A percentile compares a stretch with the other conserved stretches of the same genome.
Conservation (phyloP, 495 filamentous ascomycete species). For the Neurospora sp. region DNA sequence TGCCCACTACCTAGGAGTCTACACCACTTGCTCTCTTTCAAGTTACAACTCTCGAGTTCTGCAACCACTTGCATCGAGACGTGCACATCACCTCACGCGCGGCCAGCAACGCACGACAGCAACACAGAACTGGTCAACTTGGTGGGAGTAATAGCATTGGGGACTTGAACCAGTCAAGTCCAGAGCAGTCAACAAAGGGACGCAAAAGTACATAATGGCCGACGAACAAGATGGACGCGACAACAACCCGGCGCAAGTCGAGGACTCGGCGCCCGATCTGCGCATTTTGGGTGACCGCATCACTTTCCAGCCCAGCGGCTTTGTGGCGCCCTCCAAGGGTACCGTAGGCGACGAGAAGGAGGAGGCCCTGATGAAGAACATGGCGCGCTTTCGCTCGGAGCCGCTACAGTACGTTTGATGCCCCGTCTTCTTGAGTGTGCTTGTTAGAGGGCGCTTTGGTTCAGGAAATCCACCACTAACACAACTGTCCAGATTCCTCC, state of each 20-base stretch:
- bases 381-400: conserved; percentile 62
- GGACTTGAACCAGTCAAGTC: neutral
- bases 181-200: neutral
- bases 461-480: conserved; percentile 9
- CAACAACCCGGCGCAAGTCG: conserved; percentile 9
- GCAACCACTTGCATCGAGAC: neutral
- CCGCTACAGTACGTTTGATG: conserved; percentile 37
- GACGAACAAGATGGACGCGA: conserved; percentile 20
- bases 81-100: neutral
- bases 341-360: conserved; percentile 43
- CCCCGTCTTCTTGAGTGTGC: too few species aligned
- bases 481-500: conserved; percentile 59
- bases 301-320: conserved; percentile 72
- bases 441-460: neutral
- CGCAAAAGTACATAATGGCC: conserved; percentile 16
- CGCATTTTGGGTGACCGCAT: conserved; percentile 72
- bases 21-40: neutral
- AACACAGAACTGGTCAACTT: neutral
- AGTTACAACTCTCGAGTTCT: neutral
- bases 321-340: conserved; percentile 37
- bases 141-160: neutral
- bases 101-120: neutral
- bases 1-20: neutral
- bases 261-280: conserved; percentile 63
- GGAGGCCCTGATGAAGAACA: conserved; percentile 66